These are phyloP conservation scores for Penicillium frequentans DNA, from an alignment of 2,329 filamentous ascomycete genomes.

Conservation along the genomic window DNA sequence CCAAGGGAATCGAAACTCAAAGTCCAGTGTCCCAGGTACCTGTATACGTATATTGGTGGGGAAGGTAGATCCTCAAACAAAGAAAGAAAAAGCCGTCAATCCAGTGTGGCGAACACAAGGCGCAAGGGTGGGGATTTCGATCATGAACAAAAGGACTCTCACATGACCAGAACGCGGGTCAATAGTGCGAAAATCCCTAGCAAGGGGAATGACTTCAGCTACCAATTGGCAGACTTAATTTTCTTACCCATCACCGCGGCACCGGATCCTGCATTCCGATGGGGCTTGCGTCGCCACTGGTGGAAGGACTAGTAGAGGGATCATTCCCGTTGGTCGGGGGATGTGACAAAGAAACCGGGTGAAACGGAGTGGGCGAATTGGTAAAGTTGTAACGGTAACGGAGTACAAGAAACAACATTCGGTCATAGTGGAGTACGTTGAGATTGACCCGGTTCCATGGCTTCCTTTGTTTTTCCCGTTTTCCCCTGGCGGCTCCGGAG, in stretches of 20 bases:
- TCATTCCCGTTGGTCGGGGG: slow-evolving; percentile 21
- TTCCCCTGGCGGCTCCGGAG: slow-evolving; percentile 12
- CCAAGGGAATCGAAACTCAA: background rate
- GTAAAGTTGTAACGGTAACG: background rate
- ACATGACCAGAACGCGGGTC: slow-evolving; percentile 23
- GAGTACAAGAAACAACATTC: background rate
- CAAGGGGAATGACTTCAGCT: slow-evolving; percentile 11
- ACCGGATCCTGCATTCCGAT: slow-evolving; percentile 35
- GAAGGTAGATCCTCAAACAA: background rate
- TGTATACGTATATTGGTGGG: background rate
- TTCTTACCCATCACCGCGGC: slow-evolving; percentile 39
- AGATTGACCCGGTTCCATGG: slow-evolving; percentile 14
- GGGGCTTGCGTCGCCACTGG: slow-evolving; percentile 21
- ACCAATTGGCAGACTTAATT: slow-evolving; percentile 5
- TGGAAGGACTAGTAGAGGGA: slow-evolving; percentile 11
- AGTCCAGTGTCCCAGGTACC: background rate
- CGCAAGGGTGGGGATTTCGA: background rate
- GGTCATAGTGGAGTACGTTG: background rate
- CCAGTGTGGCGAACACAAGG: background rate
- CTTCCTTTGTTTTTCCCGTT: slow-evolving; percentile 4
- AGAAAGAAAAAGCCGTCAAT: background rate
- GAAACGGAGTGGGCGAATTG: slow-evolving; percentile 5
- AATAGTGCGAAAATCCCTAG: slow-evolving; percentile 22
- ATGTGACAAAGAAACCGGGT: slow-evolving; percentile 6
- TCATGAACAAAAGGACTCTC: slow-evolving; percentile 8